These are phyloP conservation scores for Saposhnikovia divaricata DNA, from an alignment of 129 eudicot genomes.

Conservation along the genomic window DNA sequence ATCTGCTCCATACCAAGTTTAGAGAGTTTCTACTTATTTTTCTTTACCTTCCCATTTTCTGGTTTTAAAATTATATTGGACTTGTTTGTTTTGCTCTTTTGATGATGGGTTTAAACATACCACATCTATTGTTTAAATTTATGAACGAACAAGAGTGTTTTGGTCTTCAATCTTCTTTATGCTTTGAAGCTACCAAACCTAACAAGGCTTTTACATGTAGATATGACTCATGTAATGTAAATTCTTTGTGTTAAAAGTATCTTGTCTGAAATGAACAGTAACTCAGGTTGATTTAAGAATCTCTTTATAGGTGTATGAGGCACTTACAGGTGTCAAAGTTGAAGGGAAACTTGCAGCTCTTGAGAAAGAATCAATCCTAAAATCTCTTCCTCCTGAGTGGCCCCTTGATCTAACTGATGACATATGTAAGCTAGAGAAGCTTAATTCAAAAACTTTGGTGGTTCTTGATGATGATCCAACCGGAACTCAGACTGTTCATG, in stretches of 20 bases:
- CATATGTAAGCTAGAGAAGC: conserved; percentile 48
- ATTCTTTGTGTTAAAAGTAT: background rate
- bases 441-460: conserved; percentile 60
- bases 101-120: background rate
- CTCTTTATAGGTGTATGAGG: conserved; percentile 73
- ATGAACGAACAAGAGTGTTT: background rate
- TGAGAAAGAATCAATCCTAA: conserved; percentile 42
- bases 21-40: background rate
- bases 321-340: conserved; percentile 88
- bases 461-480: conserved; percentile 99
- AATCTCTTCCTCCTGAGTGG: conserved; percentile 93
- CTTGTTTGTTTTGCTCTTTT: background rate
- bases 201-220: background rate
- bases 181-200: background rate
- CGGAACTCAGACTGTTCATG: conserved; percentile 98
- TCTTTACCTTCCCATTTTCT: background rate
- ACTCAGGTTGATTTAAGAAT: background rate
- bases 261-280: background rate
- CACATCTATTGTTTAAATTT: background rate
- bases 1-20: background rate
- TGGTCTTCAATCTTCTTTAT: background rate
- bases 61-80: background rate
- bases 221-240: background rate
- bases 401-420: conserved; percentile 62
- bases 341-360: conserved; percentile 65